A percentile compares a stretch with the other conserved stretches of the same genome.
These are phyloP conservation scores for Phalaenopsis hybrid DNA, from an alignment of 116 monocot species.

Conservation along the genomic window DNA sequence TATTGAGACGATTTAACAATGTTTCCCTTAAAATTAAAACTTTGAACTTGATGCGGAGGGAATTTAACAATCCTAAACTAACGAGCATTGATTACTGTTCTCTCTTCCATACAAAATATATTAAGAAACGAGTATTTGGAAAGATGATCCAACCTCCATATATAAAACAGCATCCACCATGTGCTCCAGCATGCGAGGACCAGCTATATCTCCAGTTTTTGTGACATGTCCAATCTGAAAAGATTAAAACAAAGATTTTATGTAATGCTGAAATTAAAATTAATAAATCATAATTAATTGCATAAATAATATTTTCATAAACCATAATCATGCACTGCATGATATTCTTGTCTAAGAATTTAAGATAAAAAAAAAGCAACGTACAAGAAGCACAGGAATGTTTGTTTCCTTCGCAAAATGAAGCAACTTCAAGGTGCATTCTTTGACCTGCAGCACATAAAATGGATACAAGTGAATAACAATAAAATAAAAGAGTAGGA, in stretches of 20 bases:
- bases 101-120: background rate
- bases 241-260: background rate
- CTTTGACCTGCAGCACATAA: slow-evolving; percentile 57
- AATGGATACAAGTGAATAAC: background rate
- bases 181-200: slow-evolving; percentile 89
- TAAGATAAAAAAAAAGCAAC: slow-evolving; percentile 8
- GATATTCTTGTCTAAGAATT: background rate
- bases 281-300: background rate
- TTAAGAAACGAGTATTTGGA: background rate
- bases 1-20: background rate
- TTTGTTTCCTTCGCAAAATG: slow-evolving; percentile 90
- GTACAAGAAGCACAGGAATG: slow-evolving; percentile 83
- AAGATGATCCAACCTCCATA: slow-evolving; percentile 61
- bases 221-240: slow-evolving; percentile 96
- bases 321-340: background rate
- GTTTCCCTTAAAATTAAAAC: background rate
- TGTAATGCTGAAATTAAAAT: background rate
- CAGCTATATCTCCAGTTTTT: slow-evolving; percentile 94
- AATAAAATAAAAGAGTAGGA: background rate
- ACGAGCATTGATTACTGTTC: background rate
- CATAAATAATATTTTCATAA: background rate
- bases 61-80: background rate
- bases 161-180: slow-evolving; percentile 96
- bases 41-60: background rate
- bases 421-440: slow-evolving; percentile 81